A percentile compares a stretch with the other conserved stretches of the same genome.
These are phyloP conservation scores for Zopfochytrium polystomum DNA, from an alignment of 371 early-diverging fungal species.

Conservation along the genomic window DNA sequence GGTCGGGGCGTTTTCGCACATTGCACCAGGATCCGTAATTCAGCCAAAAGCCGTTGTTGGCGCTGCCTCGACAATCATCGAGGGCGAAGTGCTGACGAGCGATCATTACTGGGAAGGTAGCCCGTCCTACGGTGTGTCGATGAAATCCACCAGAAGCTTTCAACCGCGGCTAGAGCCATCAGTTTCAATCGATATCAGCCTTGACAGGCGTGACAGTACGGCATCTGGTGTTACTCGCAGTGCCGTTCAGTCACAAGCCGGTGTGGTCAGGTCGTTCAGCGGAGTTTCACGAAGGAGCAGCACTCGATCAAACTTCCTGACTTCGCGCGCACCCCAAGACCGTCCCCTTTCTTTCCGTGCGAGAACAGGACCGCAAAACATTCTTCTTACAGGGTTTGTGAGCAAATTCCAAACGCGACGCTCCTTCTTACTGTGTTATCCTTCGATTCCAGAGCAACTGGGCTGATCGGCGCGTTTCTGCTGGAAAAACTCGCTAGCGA, in stretches of 20 bases:
- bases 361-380: background rate
- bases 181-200: background rate
- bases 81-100: background rate
- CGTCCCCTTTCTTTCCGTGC: background rate
- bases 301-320: background rate
- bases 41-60: background rate
- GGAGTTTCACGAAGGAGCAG: background rate
- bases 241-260: too few species aligned
- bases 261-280: background rate
- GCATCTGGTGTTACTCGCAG: background rate
- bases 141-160: background rate
- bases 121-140: background rate
- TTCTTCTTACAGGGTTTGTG: background rate
- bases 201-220: constrained; percentile 1
- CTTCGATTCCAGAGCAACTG: background rate
- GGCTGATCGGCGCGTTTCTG: background rate
- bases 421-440: too few species aligned
- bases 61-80: background rate
- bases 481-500: background rate
- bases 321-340: background rate
- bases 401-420: too few species aligned
- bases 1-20: background rate
- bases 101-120: constrained; percentile 6
- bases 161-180: background rate
- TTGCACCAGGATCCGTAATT: background rate